Conservation (phyloP, 2,329 filamentous ascomycete species). For the Rhynchosporium agropyri region DNA sequence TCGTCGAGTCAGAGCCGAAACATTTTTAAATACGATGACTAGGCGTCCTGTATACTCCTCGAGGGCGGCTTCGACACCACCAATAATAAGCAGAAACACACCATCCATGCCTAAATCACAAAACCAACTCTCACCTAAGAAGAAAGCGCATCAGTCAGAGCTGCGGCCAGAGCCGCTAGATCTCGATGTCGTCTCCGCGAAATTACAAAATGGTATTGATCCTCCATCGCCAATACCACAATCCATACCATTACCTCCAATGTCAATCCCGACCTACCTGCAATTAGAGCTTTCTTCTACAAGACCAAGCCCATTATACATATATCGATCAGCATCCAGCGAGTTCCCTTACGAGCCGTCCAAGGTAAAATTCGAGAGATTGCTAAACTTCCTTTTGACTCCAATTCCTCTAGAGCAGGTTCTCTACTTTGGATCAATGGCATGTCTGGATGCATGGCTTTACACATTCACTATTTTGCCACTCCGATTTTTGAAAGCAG, state of each 20-base stretch:
- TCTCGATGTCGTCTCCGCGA: slow-evolving; percentile 30
- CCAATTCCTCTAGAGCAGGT: slow-evolving; percentile 82
- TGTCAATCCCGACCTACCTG: slow-evolving; percentile 67
- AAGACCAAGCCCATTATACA: slow-evolving; percentile 66
- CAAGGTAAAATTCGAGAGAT: slow-evolving; percentile 85
- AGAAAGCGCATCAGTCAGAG: slow-evolving; percentile 32
- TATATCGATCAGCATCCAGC: slow-evolving; percentile 58
- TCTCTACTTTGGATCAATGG: slow-evolving; percentile 83
- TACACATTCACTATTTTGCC: slow-evolving; percentile 96
- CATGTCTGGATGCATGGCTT: slow-evolving; percentile 93
- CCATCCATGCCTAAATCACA: slow-evolving; percentile 34
- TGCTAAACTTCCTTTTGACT: slow-evolving; percentile 84
- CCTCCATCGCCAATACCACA: slow-evolving; percentile 48
- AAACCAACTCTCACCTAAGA: slow-evolving; percentile 37
- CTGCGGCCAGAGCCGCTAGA: slow-evolving; percentile 37
- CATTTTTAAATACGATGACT: slow-evolving; percentile 20
- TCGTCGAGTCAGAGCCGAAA: slow-evolving; percentile 28
- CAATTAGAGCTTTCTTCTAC: slow-evolving; percentile 66
- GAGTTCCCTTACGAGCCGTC: slow-evolving; percentile 86
- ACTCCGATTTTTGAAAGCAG: slow-evolving; percentile 80
- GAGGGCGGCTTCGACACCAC: slow-evolving; percentile 36
- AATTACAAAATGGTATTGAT: slow-evolving; percentile 20
- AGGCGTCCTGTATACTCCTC: slow-evolving; percentile 37
- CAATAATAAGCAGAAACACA: slow-evolving; percentile 28
- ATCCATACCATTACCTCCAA: slow-evolving; percentile 63